These are phyloP conservation scores for Diaporthe caulivora DNA, from an alignment of 2,329 filamentous ascomycete genomes.

Conservation along the genomic window DNA sequence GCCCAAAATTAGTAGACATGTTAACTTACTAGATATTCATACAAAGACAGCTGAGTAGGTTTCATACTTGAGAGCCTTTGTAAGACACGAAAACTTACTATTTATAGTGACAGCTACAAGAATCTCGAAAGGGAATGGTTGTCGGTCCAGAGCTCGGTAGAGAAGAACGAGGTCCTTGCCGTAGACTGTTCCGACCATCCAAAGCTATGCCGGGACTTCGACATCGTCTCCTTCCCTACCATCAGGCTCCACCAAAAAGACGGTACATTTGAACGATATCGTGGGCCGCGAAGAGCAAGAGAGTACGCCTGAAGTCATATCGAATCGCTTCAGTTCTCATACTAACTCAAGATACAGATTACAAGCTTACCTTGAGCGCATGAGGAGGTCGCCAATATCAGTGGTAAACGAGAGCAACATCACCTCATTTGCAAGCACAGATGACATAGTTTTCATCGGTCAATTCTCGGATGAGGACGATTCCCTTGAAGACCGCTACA, in stretches of 20 bases:
- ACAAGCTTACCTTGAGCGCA: slow-evolving; percentile 46
- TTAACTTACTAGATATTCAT: background rate
- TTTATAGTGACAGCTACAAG: background rate
- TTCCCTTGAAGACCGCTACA: slow-evolving; percentile 49
- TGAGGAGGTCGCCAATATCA: slow-evolving; percentile 46
- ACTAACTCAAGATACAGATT: slow-evolving; percentile 43
- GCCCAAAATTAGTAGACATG: too few relatives aligned
- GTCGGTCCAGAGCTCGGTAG: slow-evolving; percentile 17
- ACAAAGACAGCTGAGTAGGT: slow-evolving; percentile 23
- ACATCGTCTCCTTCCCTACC: slow-evolving; percentile 38
- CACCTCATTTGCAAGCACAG: slow-evolving; percentile 50
- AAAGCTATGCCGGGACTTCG: slow-evolving; percentile 33
- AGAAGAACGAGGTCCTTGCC: slow-evolving; percentile 31
- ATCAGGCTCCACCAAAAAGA: slow-evolving; percentile 38
- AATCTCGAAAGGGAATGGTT: slow-evolving; percentile 31
- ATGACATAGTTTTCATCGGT: slow-evolving; percentile 59
- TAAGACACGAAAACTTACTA: background rate
- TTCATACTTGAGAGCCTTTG: too few relatives aligned
- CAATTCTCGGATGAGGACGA: slow-evolving; percentile 49
- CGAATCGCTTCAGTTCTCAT: background rate
- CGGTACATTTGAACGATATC: slow-evolving; percentile 34
- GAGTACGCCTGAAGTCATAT: slow-evolving; percentile 5
- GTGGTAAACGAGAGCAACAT: slow-evolving; percentile 45
- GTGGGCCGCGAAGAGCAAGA: slow-evolving; percentile 36
- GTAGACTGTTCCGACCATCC: slow-evolving; percentile 37